These are phyloP conservation scores for Sarocladium strictum DNA, from an alignment of 2,329 filamentous ascomycete genomes.

Conservation along the genomic window DNA sequence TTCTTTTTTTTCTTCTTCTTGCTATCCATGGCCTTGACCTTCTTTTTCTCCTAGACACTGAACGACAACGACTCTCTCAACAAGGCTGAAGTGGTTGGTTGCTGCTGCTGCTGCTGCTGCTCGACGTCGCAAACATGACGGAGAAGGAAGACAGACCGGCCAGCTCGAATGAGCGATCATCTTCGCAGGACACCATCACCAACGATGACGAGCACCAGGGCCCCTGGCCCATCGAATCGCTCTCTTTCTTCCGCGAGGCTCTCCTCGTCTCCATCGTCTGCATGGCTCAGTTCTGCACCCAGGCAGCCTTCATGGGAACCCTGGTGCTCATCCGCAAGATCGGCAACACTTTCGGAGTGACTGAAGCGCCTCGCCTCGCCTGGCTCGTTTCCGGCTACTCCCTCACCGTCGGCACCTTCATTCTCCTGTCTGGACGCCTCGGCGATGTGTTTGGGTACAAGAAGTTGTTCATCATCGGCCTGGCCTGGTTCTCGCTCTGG, in stretches of 20 bases:
- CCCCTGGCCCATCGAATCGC: slow-evolving; percentile 17
- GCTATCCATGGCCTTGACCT: too few relatives aligned
- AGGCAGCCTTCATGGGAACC: slow-evolving; percentile 25
- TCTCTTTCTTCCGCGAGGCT: slow-evolving; percentile 22
- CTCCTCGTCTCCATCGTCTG: slow-evolving; percentile 38
- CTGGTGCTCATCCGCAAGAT: slow-evolving; percentile 44
- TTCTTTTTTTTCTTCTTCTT: too few relatives aligned
- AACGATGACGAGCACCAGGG: background rate
- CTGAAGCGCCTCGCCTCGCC: slow-evolving; percentile 36
- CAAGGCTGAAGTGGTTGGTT: too few relatives aligned
- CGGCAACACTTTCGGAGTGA: slow-evolving; percentile 38
- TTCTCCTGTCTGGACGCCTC: slow-evolving; percentile 49
- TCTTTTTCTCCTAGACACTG: too few relatives aligned
- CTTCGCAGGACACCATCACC: background rate
- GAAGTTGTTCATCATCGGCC: slow-evolving; percentile 45
- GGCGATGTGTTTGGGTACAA: slow-evolving; percentile 55
- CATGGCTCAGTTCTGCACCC: slow-evolving; percentile 36
- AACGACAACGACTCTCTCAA: too few relatives aligned
- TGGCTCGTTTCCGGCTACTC: slow-evolving; percentile 55
- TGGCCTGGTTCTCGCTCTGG: slow-evolving; percentile 49
- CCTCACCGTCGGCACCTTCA: slow-evolving; percentile 50
- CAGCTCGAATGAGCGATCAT: background rate
- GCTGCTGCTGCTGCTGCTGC: too few relatives aligned
- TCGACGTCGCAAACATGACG: background rate
- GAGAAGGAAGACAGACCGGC: background rate